Conservation (phyloP, 495 filamentous ascomycete species). For the Hypomontagnella submonticulosa region DNA sequence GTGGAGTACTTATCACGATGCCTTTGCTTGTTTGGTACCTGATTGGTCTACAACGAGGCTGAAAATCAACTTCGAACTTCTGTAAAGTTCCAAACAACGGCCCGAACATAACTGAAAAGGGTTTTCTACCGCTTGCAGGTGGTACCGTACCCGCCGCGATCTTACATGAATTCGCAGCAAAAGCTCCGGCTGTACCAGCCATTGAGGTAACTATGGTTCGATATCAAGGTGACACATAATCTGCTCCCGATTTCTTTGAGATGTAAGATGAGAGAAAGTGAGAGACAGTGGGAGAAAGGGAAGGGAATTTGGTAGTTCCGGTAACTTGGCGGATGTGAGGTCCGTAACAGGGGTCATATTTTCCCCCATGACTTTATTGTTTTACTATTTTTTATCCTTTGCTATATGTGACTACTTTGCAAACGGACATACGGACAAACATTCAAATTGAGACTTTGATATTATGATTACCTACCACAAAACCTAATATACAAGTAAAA, state of each 20-base stretch:
- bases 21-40: neutral
- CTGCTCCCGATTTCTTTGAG: constrained; percentile 11
- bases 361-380: neutral
- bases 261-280: neutral
- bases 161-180: constrained; percentile 27
- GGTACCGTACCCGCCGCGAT: neutral
- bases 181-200: constrained; percentile 34
- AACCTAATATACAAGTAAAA: no score
- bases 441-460: no score
- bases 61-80: constrained; percentile 22
- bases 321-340: constrained; percentile 14
- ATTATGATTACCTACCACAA: no score
- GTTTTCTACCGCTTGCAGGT: constrained; percentile 14
- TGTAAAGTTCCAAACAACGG: constrained; percentile 30
- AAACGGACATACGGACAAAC: no score
- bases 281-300: no score
- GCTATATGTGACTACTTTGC: neutral
- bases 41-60: constrained; percentile 26
- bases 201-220: neutral
- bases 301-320: constrained; percentile 1
- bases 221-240: constrained; percentile 13
- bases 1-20: constrained; percentile 12
- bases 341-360: constrained; percentile 5
- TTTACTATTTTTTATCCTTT: neutral
- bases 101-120: constrained; percentile 1